Evolutionary conservation across 2,329 filamentous ascomycete genomes (phyloP), one percentile per base, ranked within the genome.

Genomic region (Zasmidium citrigriseum): DNA sequence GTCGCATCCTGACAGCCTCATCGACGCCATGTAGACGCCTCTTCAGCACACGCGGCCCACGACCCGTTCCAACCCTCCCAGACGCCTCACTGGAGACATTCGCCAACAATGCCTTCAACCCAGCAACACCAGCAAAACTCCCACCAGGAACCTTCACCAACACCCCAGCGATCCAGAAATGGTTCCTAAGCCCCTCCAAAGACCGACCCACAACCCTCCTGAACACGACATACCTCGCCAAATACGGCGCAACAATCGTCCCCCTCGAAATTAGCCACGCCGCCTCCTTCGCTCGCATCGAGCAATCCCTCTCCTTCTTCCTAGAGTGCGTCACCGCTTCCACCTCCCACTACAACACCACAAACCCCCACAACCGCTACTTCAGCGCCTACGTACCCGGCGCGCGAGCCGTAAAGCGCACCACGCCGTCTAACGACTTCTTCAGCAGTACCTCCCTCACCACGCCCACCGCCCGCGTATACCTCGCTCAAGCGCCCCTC

Each of bases 401-500:
- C 48, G 66, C 66, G 9, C 64, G 67, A 20, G 62, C 66, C 11
- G 48, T 68, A 29, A 34, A 57, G 46, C 59, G 60, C n/a, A 60
- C 57, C 16, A 62, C 48, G 3, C 16, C 49, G 34, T 66, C 64
- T 67, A 68, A 68, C 63, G 55, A 67, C 59, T 69, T 68, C 66
- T 70, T 68, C 80, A 64, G 62, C 55, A 25, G 69, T 55, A 44
- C 67, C 25, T 48, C 61, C 53, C 48, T 58, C 58, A 57, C 66
- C 22, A 46, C 52, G 7, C 64, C 63, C 38, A 61, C 55, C 64
- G 66, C 68, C 2, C 73, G 74, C n/a, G 78, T 97, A 2, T 98
- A 98, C 72, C 87, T 98, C 54, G 93, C 93, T 0, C 95, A 98
- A 75, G 89, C 87, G 14, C 81, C 88, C 27, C 80, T 97, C 1